Evolutionary conservation across 176 grass and related monocot genomes (phyloP), one percentile per base, ranked within the genome.

Genomic region (Musa acuminata): DNA sequence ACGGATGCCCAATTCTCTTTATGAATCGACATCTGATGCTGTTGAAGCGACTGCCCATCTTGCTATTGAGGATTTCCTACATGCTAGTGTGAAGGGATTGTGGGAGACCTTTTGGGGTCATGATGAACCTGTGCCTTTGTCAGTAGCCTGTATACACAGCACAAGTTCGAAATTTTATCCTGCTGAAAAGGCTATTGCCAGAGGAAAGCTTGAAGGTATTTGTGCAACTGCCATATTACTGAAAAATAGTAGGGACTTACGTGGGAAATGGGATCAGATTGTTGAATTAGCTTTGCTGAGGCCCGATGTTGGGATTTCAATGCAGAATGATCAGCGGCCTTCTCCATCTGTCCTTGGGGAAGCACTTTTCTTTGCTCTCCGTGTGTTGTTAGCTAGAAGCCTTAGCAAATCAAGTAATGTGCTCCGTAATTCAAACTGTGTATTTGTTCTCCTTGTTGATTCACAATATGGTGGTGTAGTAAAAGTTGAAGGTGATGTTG

Each of bases 221-320:
- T 98, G 95, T 67, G 95, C 95, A 2, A 91, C 90, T 0, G 86
- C 95, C 69, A 73, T 94, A 54, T 84, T 98, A 29, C 79, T 83
- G 49, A 98, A 93, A 78, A 90, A 76, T 63, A 88, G 35, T 4
- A 85, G 79, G 60, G 78, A 75, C 73, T 88, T 84, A 22, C 84
- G 83, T 80, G 95, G 95, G 43, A 99, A 86, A 69, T 99, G 90
- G 95, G 95, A 99, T 80, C 86, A 99, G 35, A 99, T 99, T 74
- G 62, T 91, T 62, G 86, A 94, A 63, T 55, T 99, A 78, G 78
- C 86, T 79, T 72, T 91, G 74, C 72, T 99, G 80, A 94, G 86
- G 55, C 88, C 95, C 71, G 88, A 91, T 84, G 85, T 99, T 67
- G 86, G 84, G 64, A 91, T 85, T 82, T 90, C 73, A 0, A 43